These are phyloP conservation scores for Cyberlindnera mississippiensis DNA, from an alignment of 805 yeast genomes.

Conservation along the genomic window DNA sequence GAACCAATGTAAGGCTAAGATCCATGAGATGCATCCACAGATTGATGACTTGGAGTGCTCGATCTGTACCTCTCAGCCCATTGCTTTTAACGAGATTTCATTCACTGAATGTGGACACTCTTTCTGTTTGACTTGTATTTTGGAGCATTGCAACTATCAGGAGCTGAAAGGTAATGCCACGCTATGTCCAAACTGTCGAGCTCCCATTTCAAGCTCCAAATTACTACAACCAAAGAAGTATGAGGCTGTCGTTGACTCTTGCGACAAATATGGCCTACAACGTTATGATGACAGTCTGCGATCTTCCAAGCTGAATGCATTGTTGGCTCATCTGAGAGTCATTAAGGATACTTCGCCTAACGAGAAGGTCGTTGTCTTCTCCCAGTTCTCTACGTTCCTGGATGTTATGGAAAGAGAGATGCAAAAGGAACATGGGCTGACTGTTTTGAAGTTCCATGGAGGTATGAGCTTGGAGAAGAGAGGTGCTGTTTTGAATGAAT, in stretches of 20 bases:
- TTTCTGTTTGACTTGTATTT: slow-evolving; percentile 68
- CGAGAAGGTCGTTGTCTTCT: slow-evolving; percentile 80
- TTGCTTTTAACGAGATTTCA: slow-evolving; percentile 46
- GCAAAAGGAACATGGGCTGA: slow-evolving; percentile 42
- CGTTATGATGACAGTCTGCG: slow-evolving; percentile 33
- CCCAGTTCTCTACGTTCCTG: slow-evolving; percentile 81
- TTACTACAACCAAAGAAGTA: slow-evolving; percentile 29
- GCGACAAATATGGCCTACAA: slow-evolving; percentile 15
- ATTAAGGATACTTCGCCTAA: slow-evolving; percentile 54
- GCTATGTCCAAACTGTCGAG: slow-evolving; percentile 77
- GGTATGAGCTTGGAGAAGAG: slow-evolving; percentile 64
- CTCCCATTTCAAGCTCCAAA: slow-evolving; percentile 45
- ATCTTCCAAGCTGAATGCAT: slow-evolving; percentile 71
- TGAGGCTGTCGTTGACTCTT: slow-evolving; percentile 24
- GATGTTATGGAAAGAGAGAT: slow-evolving; percentile 71
- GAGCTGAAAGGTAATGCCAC: slow-evolving; percentile 39
- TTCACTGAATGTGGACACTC: slow-evolving; percentile 79
- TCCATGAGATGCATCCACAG: slow-evolving; percentile 31
- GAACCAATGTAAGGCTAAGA: slow-evolving; percentile 18
- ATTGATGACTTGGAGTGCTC: slow-evolving; percentile 67
- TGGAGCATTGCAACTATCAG: slow-evolving; percentile 74
- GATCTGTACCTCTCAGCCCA: slow-evolving; percentile 72
- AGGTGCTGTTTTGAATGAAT: slow-evolving; percentile 53
- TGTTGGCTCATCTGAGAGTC: slow-evolving; percentile 53
- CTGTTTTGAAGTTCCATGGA: slow-evolving; percentile 77